phyloP scores from a whole-genome alignment of 78 protist species.

The Guillardia theta region DNA sequence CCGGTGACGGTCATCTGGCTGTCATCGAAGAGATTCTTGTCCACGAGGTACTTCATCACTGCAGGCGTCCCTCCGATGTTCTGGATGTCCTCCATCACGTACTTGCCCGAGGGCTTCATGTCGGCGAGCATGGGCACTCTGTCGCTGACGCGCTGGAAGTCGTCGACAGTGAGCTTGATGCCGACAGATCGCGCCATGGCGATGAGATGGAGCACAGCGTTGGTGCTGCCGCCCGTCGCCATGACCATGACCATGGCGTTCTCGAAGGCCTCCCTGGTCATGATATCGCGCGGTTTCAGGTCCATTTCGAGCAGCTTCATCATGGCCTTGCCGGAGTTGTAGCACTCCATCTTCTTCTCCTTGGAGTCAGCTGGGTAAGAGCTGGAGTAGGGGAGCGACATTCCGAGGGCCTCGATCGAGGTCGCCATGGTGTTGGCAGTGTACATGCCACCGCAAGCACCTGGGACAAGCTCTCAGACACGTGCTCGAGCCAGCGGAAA shows the following conservation, averaged over 20 bases:
- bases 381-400: constrained; percentile 73
- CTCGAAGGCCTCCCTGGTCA: constrained; percentile 65
- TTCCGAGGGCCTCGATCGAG: constrained; percentile 75
- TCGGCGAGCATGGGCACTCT: constrained; percentile 14
- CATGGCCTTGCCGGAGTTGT: neutral
- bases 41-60: constrained; percentile 70
- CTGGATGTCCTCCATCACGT: constrained; percentile 78
- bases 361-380: constrained; percentile 26
- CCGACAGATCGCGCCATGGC: constrained; percentile 67
- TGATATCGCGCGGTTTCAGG: constrained; percentile 67
- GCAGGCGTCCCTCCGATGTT: constrained; percentile 68
- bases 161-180: constrained; percentile 62
- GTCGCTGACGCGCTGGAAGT: constrained; percentile 52
- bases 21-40: constrained; percentile 38
- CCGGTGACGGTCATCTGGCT: constrained; percentile 69
- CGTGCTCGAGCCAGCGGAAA: no score
- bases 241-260: constrained; percentile 67
- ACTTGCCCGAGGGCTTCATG: constrained; percentile 51
- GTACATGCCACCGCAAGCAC: constrained; percentile 80
- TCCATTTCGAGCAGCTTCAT: constrained; percentile 42
- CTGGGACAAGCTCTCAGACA: no score
- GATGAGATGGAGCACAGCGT: constrained; percentile 72
- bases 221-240: constrained; percentile 75
- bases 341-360: constrained; percentile 12
- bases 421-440: constrained; percentile 85